A percentile compares a stretch with the other conserved stretches of the same genome.
These are phyloP conservation scores for Aspergillus aculeatus DNA, from an alignment of 2,329 filamentous ascomycete genomes.

Conservation along the genomic window DNA sequence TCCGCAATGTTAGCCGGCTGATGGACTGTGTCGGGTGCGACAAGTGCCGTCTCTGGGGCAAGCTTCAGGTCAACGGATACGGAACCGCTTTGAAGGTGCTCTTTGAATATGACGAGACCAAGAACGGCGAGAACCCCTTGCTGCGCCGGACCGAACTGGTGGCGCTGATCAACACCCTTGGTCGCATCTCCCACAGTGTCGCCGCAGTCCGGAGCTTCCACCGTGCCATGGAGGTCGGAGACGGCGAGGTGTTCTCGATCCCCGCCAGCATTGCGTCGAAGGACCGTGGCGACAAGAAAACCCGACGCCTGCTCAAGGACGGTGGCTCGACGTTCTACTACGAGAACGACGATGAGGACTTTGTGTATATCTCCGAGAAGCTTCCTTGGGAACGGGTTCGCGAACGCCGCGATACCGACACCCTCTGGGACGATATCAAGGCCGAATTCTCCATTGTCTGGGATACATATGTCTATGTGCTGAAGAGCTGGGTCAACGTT, in stretches of 20 bases:
- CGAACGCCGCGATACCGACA: slow-evolving; percentile 38
- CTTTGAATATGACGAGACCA: slow-evolving; percentile 80
- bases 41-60: slow-evolving; percentile 97
- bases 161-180: slow-evolving; percentile 90
- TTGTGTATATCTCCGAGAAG: slow-evolving; percentile 30
- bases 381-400: slow-evolving; percentile 34
- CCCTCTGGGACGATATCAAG: slow-evolving; percentile 58
- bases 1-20: slow-evolving; percentile 91
- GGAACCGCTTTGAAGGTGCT: slow-evolving; percentile 92
- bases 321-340: slow-evolving; percentile 36
- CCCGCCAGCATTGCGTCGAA: slow-evolving; percentile 28
- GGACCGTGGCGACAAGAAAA: slow-evolving; percentile 16
- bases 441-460: slow-evolving; percentile 65
- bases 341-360: slow-evolving; percentile 43
- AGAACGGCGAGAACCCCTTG: slow-evolving; percentile 63
- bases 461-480: slow-evolving; percentile 63
- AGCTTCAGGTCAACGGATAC: slow-evolving; percentile 91
- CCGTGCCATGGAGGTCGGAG: slow-evolving; percentile 42
- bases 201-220: slow-evolving; percentile 72
- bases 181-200: slow-evolving; percentile 78
- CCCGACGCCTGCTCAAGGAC: slow-evolving; percentile 30
- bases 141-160: slow-evolving; percentile 90
- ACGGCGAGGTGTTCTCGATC: slow-evolving; percentile 32
- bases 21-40: slow-evolving; percentile 99
- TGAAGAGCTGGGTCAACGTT: slow-evolving; percentile 67